A percentile compares a stretch with the other conserved stretches of the same genome.
phyloP scores from a whole-genome alignment of 225 moss, liverwort and hornwort genomes.

The Climacium dendroides region DNA sequence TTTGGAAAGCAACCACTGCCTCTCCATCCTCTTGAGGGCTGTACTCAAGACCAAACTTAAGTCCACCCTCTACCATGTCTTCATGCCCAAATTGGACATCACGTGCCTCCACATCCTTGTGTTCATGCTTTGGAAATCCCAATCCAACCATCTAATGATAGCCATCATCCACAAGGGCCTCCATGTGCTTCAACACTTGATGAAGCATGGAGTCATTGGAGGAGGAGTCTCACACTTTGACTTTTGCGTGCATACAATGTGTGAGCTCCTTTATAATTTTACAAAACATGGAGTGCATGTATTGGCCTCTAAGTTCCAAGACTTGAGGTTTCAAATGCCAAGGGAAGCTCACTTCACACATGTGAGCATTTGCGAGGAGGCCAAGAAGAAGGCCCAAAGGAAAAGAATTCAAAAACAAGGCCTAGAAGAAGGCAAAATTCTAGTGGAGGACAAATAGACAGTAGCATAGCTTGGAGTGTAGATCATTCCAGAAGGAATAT shows the following conservation, averaged over 20 bases:
- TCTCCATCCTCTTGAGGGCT: not conserved
- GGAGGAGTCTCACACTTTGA: not conserved
- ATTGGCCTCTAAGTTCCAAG: rapidly evolving
- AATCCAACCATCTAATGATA: not conserved
- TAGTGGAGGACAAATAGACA: no score
- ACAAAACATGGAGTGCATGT: not conserved
- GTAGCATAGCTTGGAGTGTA: no score
- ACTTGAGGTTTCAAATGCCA: not conserved
- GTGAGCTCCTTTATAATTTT: not conserved
- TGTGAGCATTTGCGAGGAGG: no score
- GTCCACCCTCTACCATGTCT: not conserved
- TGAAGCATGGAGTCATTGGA: not conserved
- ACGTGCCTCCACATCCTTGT: not conserved
- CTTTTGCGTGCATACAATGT: not conserved
- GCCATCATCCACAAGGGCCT: not conserved
- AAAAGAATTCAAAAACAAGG: no score
- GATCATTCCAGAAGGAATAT: no score
- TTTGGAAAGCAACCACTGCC: not conserved
- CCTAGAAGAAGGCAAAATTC: no score
- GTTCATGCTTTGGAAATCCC: not conserved
- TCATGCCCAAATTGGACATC: not conserved
- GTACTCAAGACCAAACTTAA: not conserved
- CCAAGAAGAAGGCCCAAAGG: no score
- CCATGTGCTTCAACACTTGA: not conserved
- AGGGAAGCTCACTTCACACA: not conserved